Evolutionary conservation across 495 filamentous ascomycete species (phyloP).

Genomic region (Pseudoneurospora amorphoporcata): DNA sequence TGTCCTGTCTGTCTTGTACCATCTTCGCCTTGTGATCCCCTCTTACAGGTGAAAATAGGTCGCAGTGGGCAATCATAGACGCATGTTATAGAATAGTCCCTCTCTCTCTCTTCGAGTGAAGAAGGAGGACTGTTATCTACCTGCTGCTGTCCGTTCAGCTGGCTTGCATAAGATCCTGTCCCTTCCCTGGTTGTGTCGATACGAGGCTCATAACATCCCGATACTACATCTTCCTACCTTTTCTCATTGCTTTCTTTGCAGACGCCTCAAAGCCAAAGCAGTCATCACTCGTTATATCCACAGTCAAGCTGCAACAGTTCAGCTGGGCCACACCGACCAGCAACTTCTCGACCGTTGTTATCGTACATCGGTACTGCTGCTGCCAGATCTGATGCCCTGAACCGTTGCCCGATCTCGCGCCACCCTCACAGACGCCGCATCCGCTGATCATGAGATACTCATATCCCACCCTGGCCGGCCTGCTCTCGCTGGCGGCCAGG

Average conservation of each 20-base stretch:
- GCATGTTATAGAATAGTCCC: background rate
- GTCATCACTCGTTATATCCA: background rate
- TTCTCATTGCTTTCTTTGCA: background rate
- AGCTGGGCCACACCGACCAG: background rate
- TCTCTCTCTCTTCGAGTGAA: background rate
- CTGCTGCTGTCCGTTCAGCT: background rate
- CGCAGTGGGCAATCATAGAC: background rate
- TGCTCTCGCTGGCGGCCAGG: conserved; percentile 22
- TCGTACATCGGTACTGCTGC: background rate
- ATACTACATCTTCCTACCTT: background rate
- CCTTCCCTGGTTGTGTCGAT: background rate
- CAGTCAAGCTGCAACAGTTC: background rate
- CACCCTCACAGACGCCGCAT: background rate
- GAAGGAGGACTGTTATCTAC: background rate
- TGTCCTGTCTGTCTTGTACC: background rate
- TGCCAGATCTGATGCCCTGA: background rate
- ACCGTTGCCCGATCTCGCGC: background rate
- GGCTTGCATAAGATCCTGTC: background rate
- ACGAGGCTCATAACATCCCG: background rate
- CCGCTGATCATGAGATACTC: conserved; percentile 16
- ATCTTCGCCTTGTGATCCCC: background rate
- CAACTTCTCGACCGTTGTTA: background rate
- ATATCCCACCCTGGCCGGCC: conserved; percentile 13
- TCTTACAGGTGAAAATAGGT: background rate
- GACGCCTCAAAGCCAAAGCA: background rate